Evolutionary conservation across 192 early-diverging fungal species (phyloP), one percentile per base, ranked within the genome.

Genomic region (Coemansia javaensis): DNA sequence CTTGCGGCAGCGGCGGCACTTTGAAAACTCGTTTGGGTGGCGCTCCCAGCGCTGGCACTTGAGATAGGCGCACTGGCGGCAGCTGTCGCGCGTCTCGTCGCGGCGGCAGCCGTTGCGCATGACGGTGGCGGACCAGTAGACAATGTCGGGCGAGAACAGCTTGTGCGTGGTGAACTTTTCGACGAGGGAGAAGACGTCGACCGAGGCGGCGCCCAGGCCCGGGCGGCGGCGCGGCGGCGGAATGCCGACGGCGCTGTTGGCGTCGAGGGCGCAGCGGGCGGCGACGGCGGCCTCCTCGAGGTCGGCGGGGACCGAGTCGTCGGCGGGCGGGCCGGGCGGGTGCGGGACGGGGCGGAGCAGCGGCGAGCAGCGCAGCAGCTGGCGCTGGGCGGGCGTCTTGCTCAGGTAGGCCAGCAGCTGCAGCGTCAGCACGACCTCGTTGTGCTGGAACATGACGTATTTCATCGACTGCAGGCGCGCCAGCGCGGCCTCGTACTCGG

Each of bases 401-500:
- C 84, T 87, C 9, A 97, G 81, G 50, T 91, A 91, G 24, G 89
- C 90, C 10, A 93, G 77, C 12, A 97, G 73, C 67, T 93, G 91
- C 45, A 89, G 73, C 4, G 89, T 82, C 32, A 90, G 77, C 23
- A 90, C 65, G 23, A 92, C 83, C 40, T 95, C 88, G 48, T 91
- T 87, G 44, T 84, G 81, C 47, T 85, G 85, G 48, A 82, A 83
- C 47, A 91, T 77, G 38, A 84, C 71, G 45, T 85, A 73, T 15
- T 56, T 53, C 33, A 73, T 56, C 15, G 62, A 39, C 41, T 72
- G 50, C 52, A 66, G 41, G 14, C 58, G 59, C 12, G 57, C 63
- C 15, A 50, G 62, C 4, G 60, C 53, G 10, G 55, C 38, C 17
- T 64, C 69, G 32, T 60, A 63, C 27, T 72, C 61, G 27, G 52